Evolutionary conservation across 345 rosid genomes (phyloP).

Genomic region (Gossypium australe): DNA sequence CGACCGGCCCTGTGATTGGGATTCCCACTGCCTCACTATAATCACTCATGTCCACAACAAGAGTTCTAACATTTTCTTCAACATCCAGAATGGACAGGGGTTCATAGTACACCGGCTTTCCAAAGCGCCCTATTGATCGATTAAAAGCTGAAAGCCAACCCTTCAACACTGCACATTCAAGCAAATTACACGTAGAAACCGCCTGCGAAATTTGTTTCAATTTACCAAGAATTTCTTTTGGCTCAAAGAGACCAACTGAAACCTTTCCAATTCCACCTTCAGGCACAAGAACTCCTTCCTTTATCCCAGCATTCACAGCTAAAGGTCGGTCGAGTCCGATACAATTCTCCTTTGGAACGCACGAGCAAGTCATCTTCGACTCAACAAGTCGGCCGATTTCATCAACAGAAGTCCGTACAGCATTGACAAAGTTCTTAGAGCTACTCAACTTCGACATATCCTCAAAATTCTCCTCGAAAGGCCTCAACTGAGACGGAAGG

Average conservation of each 20-base stretch:
- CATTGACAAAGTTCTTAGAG: slow-evolving; percentile 44
- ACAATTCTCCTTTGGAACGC: slow-evolving; percentile 35
- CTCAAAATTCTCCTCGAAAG: slow-evolving; percentile 62
- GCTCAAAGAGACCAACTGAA: slow-evolving; percentile 38
- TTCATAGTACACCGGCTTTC: slow-evolving; percentile 43
- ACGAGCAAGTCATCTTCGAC: slow-evolving; percentile 51
- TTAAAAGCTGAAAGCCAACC: slow-evolving; percentile 67
- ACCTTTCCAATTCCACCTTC: slow-evolving; percentile 50
- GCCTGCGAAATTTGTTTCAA: slow-evolving; percentile 42
- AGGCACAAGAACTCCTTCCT: slow-evolving; percentile 57
- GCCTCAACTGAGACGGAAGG: slow-evolving; percentile 65
- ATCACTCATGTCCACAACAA: slow-evolving; percentile 21
- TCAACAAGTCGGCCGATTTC: slow-evolving; percentile 67
- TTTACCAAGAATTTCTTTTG: slow-evolving; percentile 39
- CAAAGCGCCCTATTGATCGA: slow-evolving; percentile 41
- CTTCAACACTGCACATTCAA: slow-evolving; percentile 49
- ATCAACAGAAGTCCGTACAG: slow-evolving; percentile 50
- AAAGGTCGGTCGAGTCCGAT: slow-evolving; percentile 28
- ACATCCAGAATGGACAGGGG: slow-evolving; percentile 55
- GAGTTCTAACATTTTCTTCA: slow-evolving; percentile 45
- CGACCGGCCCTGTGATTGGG: slow-evolving; percentile 33
- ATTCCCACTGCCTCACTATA: slow-evolving; percentile 23
- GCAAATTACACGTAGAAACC: slow-evolving; percentile 30
- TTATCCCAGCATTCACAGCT: slow-evolving; percentile 65
- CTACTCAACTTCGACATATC: slow-evolving; percentile 52